Base-by-base conservation (phyloP, 192 early-diverging fungal genomes). In the Coemansia sp. region DNA sequence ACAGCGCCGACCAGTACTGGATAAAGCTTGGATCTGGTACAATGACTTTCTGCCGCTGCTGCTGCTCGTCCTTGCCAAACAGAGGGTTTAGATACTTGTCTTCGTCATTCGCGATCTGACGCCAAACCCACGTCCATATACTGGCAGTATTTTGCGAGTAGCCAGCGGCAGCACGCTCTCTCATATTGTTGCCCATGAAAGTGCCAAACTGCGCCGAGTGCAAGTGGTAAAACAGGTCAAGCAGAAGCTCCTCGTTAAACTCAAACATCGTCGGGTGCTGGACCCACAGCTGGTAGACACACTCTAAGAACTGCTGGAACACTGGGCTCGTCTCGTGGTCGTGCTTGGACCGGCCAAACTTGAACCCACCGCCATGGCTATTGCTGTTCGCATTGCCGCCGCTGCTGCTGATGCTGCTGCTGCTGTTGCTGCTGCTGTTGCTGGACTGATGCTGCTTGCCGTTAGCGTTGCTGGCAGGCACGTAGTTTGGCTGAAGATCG, bases 271-370 rank as follows among this genome's bases (percentile, higher is more conserved):
- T 90, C 13, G 97, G 96, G 65, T 89, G 90, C 80, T 96, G 93
- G 24, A 83, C 86, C 86, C 92, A 92, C 15, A 97, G 80, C 81
- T 99, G 97, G 81, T 93, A 99, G 34, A 96, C 87, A 81, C 95
- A 97, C 79, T 99, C 97, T 15, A 99, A 85, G 70, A 98, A 99
- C 83, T 99, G 97, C 46, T 96, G 91, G 76, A 99, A 99, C 12
- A 99, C 90, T 13, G 97, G 97, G 31, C 92, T 93, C 0, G 94
- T 92, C 73, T 99, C 97, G 16, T 87, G 79, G 64, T 89, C 87
- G 61, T 90, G 90, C 44, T 79, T 75, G 36, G 76, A 41, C n/a
- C 68, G 43, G 22, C 74, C 75, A 24, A 82, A 66, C 34, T 74
- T 65, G 68, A 81, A 81, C 41, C 72, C 75, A 24, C 71, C 60